A percentile compares a stretch with the other conserved stretches of the same genome.
Conservation (phyloP, 2,329 filamentous ascomycete species). For the Orbilia blumenaviensis region DNA sequence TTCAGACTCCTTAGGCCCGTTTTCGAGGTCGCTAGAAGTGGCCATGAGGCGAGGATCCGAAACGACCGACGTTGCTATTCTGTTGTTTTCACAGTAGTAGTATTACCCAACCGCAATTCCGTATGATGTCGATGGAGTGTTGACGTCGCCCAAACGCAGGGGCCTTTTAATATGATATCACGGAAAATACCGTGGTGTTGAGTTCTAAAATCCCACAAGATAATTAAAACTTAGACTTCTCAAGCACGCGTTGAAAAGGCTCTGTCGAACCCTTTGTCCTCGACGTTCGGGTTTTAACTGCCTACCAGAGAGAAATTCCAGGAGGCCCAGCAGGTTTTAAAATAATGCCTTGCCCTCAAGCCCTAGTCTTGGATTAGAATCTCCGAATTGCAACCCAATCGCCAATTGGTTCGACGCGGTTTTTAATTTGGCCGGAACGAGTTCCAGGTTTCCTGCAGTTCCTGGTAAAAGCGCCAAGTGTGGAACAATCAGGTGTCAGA, state of each 20-base stretch:
- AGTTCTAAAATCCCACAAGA: background rate
- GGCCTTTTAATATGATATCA: background rate
- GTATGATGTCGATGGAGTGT: background rate
- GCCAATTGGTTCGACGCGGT: slow-evolving; percentile 34
- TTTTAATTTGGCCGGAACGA: slow-evolving; percentile 22
- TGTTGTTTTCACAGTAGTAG: background rate
- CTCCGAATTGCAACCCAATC: background rate
- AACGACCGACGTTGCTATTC: background rate
- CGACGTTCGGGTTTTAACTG: background rate
- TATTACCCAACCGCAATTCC: background rate
- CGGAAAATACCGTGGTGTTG: background rate
- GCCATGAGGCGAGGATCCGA: slow-evolving; percentile 9
- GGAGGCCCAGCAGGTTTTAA: background rate
- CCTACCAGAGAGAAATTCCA: background rate
- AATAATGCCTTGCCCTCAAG: background rate
- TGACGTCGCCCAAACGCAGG: background rate
- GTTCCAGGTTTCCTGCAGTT: slow-evolving; percentile 30
- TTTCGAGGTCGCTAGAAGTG: slow-evolving; percentile 35
- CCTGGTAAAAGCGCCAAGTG: slow-evolving; percentile 14
- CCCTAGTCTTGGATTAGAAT: slow-evolving; percentile 11
- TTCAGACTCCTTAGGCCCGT: slow-evolving; percentile 2
- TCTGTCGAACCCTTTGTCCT: background rate
- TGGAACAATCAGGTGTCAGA: slow-evolving; percentile 18
- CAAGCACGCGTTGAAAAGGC: background rate
- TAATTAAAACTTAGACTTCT: too few relatives aligned